phyloP scores from a whole-genome alignment of 1,139 yeast genomes.

The Geotrichum cucujoidarum region DNA sequence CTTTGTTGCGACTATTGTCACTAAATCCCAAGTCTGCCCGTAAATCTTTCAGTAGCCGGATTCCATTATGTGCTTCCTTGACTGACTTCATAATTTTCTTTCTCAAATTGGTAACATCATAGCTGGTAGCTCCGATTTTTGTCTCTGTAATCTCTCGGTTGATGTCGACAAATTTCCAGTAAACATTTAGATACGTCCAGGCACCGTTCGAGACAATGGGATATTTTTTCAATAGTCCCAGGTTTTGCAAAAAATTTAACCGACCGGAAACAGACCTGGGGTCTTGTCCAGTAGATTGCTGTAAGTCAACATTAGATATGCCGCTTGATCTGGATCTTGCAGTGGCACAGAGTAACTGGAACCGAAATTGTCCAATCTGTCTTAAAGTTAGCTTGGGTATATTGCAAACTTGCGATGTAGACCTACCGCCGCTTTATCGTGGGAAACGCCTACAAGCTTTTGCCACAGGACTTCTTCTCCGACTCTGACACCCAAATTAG shows the following conservation, averaged over 20 bases:
- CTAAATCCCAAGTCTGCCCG: constrained; percentile 45
- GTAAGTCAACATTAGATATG: constrained; percentile 36
- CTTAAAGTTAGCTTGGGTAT: background rate
- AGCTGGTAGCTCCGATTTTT: constrained; percentile 5
- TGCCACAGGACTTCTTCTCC: constrained; percentile 37
- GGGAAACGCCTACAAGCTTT: constrained; percentile 35
- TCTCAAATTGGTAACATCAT: constrained; percentile 40
- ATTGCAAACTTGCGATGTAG: background rate
- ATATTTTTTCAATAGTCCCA: constrained; percentile 34
- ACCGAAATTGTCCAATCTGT: constrained; percentile 36
- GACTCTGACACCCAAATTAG: constrained; percentile 30
- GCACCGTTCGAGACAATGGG: constrained; percentile 34
- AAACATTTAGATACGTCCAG: constrained; percentile 35
- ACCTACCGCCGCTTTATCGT: constrained; percentile 19
- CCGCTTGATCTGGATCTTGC: constrained; percentile 37
- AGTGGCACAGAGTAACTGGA: constrained; percentile 36
- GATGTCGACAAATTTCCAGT: constrained; percentile 28
- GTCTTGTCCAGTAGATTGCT: constrained; percentile 39
- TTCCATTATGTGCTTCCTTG: constrained; percentile 60
- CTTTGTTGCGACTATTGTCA: constrained; percentile 42
- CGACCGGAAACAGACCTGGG: constrained; percentile 40
- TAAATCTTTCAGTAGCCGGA: constrained; percentile 46
- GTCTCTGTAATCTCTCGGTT: constrained; percentile 18
- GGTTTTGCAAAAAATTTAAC: constrained; percentile 31
- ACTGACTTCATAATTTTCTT: constrained; percentile 49